These are phyloP conservation scores for Carex cristatella DNA, from an alignment of 176 grass and related monocot species.

Conservation along the genomic window DNA sequence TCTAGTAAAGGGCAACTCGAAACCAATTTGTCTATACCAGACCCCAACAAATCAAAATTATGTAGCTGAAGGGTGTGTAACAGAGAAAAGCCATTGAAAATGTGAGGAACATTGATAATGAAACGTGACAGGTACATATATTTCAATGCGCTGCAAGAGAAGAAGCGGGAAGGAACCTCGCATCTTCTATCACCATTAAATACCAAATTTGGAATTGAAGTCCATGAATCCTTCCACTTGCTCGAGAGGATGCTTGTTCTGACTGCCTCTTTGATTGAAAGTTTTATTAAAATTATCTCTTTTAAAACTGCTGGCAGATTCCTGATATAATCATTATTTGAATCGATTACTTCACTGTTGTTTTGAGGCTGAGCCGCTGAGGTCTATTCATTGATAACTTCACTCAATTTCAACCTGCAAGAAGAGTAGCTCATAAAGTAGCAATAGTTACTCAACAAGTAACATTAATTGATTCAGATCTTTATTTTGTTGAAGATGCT, in stretches of 20 bases:
- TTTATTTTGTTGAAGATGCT: too few species aligned
- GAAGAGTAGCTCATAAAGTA: background rate
- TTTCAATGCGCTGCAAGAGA: constrained; percentile 27
- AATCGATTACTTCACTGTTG: too few species aligned
- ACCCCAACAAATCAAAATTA: constrained; percentile 7
- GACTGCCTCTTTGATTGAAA: background rate
- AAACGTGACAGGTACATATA: constrained; percentile 7
- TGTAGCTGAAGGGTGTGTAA: constrained; percentile 28
- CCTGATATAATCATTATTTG: too few species aligned
- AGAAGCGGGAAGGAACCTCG: constrained; percentile 32
- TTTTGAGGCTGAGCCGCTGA: too few species aligned
- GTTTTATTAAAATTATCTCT: too few species aligned
- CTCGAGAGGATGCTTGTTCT: constrained; percentile 40
- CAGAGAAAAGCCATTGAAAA: constrained; percentile 32
- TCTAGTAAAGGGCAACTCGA: constrained; percentile 31
- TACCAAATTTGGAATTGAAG: constrained; percentile 36
- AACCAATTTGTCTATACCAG: constrained; percentile 34
- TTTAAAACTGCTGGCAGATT: too few species aligned
- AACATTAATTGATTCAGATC: too few species aligned
- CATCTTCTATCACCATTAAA: background rate
- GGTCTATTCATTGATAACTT: too few species aligned
- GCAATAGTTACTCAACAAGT: background rate
- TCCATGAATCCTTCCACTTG: constrained; percentile 44
- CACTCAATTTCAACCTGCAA: too few species aligned
- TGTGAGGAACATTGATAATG: background rate